These are phyloP conservation scores for Plasmodium vivax DNA, from an alignment of 169 alveolate genomes.

Conservation along the genomic window DNA sequence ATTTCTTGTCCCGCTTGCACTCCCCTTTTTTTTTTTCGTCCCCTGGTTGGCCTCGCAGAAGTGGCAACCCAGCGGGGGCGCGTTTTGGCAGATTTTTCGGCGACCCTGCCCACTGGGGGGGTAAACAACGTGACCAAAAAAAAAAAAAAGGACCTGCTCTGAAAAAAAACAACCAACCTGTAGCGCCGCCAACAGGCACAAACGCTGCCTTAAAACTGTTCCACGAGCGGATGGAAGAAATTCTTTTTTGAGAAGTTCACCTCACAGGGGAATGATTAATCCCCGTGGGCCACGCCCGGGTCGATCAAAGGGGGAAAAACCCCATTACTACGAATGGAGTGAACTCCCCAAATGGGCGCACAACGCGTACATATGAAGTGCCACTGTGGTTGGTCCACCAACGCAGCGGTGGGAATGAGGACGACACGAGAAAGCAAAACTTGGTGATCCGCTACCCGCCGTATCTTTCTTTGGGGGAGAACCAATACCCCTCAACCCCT, in stretches of 20 bases:
- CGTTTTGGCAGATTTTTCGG: neutral
- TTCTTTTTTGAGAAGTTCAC: neutral
- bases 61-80: neutral
- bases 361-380: neutral
- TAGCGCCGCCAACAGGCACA: neutral
- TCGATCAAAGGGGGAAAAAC: neutral
- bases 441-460: neutral
- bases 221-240: neutral
- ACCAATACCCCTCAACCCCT: neutral
- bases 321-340: neutral
- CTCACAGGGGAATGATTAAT: neutral
- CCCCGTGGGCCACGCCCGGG: neutral
- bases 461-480: neutral
- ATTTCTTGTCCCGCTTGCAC: neutral
- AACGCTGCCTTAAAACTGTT: neutral
- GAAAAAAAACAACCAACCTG: neutral
- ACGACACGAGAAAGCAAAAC: neutral
- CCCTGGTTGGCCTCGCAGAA: neutral
- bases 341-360: neutral
- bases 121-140: neutral
- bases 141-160: too few species aligned
- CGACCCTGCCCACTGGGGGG: neutral
- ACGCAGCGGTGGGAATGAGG: neutral
- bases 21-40: neutral
- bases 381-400: neutral